Evolutionary conservation across 176 grass and related monocot species (phyloP).

Genomic region (Elaeis guineensis): DNA sequence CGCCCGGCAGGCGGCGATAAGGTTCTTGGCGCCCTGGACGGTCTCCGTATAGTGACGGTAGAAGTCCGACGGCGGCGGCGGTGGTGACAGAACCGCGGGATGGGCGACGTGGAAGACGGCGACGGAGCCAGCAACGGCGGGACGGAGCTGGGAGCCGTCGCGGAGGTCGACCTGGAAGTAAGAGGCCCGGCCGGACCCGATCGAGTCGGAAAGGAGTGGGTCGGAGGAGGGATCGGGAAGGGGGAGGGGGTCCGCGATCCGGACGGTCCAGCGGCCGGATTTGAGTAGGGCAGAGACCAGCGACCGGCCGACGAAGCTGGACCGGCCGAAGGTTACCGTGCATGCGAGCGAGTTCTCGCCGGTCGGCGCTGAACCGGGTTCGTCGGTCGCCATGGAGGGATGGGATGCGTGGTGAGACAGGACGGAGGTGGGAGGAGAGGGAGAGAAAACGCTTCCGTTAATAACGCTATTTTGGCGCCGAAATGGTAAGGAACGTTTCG

Average conservation of each 20-base stretch:
- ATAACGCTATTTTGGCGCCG: too few species aligned
- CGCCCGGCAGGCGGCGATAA: slow-evolving; percentile 45
- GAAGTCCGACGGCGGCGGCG: slow-evolving; percentile 28
- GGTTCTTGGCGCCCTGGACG: slow-evolving; percentile 36
- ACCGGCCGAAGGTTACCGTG: slow-evolving; percentile 59
- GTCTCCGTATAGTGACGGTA: slow-evolving; percentile 41
- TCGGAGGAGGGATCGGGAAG: background rate
- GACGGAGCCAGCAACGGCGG: slow-evolving; percentile 28
- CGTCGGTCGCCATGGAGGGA: slow-evolving; percentile 50
- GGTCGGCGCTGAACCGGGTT: slow-evolving; percentile 10
- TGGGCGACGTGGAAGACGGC: slow-evolving; percentile 82
- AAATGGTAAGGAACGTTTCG: too few species aligned
- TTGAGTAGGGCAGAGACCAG: slow-evolving; percentile 48
- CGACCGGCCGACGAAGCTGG: slow-evolving; percentile 51
- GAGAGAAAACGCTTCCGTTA: too few species aligned
- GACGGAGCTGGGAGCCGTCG: slow-evolving; percentile 20
- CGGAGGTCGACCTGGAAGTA: slow-evolving; percentile 33
- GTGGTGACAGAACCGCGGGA: slow-evolving; percentile 1
- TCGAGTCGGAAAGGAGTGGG: background rate
- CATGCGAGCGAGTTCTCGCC: slow-evolving; percentile 16
- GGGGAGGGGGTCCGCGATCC: slow-evolving; percentile 44
- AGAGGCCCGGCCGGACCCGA: background rate
- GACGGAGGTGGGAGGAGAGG: background rate
- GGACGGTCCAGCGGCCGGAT: slow-evolving; percentile 43
- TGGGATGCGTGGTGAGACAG: slow-evolving; percentile 9